phyloP scores from a whole-genome alignment of 2,329 filamentous ascomycete species.

The Coleophoma crateriformis region DNA sequence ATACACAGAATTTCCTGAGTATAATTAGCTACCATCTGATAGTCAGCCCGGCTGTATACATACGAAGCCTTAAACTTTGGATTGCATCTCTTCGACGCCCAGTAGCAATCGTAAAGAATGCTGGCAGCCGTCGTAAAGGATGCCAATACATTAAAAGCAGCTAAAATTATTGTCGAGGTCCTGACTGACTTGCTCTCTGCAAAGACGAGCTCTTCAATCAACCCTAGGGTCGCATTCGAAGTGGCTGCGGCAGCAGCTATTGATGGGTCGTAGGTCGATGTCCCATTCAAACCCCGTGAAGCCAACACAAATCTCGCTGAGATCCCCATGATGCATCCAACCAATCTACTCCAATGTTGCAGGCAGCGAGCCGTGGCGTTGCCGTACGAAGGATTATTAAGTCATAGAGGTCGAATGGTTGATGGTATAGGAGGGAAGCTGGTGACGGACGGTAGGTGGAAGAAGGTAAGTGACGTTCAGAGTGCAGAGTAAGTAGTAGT shows the following conservation, averaged over 20 bases:
- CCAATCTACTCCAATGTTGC: slow-evolving; percentile 7
- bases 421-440: slow-evolving; percentile 7
- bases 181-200: slow-evolving; percentile 45
- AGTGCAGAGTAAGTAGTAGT: slow-evolving; percentile 1
- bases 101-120: slow-evolving; percentile 47
- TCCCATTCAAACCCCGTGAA: slow-evolving; percentile 9
- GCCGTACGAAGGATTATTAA: slow-evolving; percentile 20
- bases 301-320: slow-evolving; percentile 18
- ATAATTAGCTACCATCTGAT: slow-evolving; percentile 26
- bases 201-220: slow-evolving; percentile 25
- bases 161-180: slow-evolving; percentile 56
- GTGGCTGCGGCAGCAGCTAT: background rate
- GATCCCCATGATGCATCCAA: slow-evolving; percentile 13
- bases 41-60: slow-evolving; percentile 29
- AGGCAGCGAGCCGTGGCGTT: slow-evolving; percentile 25
- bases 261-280: slow-evolving; percentile 1
- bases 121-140: slow-evolving; percentile 50
- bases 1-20: slow-evolving; percentile 26
- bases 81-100: slow-evolving; percentile 25
- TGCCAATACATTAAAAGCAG: slow-evolving; percentile 54
- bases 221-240: slow-evolving; percentile 9
- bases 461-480: slow-evolving; percentile 1
- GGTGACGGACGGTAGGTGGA: slow-evolving; percentile 8
- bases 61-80: slow-evolving; percentile 34
- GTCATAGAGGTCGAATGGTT: slow-evolving; percentile 22